Base-by-base conservation (phyloP, 2,329 filamentous ascomycete genomes). In the Aspergillus sp. region DNA sequence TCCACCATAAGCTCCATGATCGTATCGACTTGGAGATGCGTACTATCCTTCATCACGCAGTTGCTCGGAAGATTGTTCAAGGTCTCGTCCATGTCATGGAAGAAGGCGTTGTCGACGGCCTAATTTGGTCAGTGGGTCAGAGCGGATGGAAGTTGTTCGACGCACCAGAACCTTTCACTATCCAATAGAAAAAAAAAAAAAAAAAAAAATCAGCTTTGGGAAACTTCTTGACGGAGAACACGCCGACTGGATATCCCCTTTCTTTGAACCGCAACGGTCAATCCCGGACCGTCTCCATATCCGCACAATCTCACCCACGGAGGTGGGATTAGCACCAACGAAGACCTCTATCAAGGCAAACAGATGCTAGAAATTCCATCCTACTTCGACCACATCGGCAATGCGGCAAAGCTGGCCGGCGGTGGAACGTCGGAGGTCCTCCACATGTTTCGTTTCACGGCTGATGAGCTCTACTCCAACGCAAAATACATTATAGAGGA, bases 381-480 rank as follows among this genome's bases (percentile, higher is more conserved):
- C 60, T 81, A 77, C 67, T 78, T 76, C 36, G 80, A 81, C 53
- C 80, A 82, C 61, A 69, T 78, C 7, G 69, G 68, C 12, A 81
- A 81, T 59, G 71, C 68, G 4, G 65, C 72, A 3, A 72, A 77
- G 1, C 70, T 81, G 1, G 64, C 64, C 1, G 69, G 68, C 0
- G 74, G 72, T 0, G 79, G 79, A 1, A 70, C 76, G 0, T 72
- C 73, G 1, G 63, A 76, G 15, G 59, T 69, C 2, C 69, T 81
- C 8, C 70, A 79, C 61, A 81, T 80, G 62, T 70, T 68, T 10
- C 50, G 50, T 13, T 78, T 81, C 60, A 73, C 72, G 1, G 55
- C 73, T 1, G 57, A 65, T 2, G 70, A 74, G n/a, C 65, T 80
- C 5, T 63, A 68, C 17, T 58, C 59, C 9, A 74, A 74, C n/a